Evolutionary conservation across 2,329 filamentous ascomycete species (phyloP), one percentile per base, ranked within the genome.

Genomic region (Fusarium sp.): DNA sequence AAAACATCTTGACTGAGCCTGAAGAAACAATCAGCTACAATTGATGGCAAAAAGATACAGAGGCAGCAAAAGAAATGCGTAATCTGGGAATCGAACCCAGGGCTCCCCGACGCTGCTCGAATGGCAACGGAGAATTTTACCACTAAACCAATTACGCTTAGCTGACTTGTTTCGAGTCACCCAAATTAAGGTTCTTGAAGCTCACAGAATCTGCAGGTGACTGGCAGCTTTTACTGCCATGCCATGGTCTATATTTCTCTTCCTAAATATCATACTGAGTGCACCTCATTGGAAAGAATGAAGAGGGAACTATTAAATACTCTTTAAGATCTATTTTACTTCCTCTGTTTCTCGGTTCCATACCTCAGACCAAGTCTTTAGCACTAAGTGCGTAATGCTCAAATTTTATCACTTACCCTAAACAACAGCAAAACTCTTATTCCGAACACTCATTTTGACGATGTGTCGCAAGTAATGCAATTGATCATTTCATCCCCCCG

Each of bases 171-270:
- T 37, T 6, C 5, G 12, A 25, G 9, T 0, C 0, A 0, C 3
- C 3, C 12, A 16, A 11, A 0, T 11, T 10, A 1, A 6, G 1
- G n/a, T 2, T 9, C 0, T 25, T 35, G 3, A 1, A 35, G 11
- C 9, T 0, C 3, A 5, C 7, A 0, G 1, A 0, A 0, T 0
- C 16, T 19, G 1, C 4, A 19, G 10, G 0, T 44, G 8, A 15
- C 4, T 9, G 0, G 5, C 3, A 9, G 11, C 5, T 28, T 4
- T 18, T 4, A 0, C 4, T 28, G 8, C 16, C 11, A n/a, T 15
- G 30, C 15, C 7, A n/a, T 9, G 2, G 12, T 33, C 32, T 15
- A 15, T 16, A 16, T 16, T 33, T 33, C 32, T 15, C 2, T 16
- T 16, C 2, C 13, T 6, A 35, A 33, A 35, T 16, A 8, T 35